Percentiles rank a stretch among this genome's conserved stretches.
phyloP scores from a whole-genome alignment of 371 early-diverging fungal species.

The Mucor sp. region DNA sequence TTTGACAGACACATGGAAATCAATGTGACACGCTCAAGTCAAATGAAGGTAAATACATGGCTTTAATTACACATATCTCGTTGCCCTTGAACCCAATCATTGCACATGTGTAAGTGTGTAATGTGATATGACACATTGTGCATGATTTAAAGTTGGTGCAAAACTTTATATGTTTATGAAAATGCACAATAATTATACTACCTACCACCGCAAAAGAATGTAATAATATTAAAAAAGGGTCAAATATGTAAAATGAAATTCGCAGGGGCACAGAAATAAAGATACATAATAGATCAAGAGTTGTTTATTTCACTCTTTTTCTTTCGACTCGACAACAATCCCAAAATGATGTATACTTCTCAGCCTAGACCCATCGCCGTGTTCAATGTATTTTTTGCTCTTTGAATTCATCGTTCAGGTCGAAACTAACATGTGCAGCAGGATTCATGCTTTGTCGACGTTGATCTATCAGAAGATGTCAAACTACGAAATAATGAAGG shows the following conservation, averaged over 20 bases:
- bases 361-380: conserved; percentile 13
- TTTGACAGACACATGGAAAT: not conserved
- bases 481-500: conserved; percentile 15
- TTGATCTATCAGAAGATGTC: conserved; percentile 18
- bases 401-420: not conserved
- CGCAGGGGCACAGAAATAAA: not conserved
- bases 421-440: not conserved
- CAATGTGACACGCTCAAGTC: not conserved
- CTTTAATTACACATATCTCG: not conserved
- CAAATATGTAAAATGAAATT: conserved; percentile 18
- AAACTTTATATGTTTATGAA: not conserved
- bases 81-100: not conserved
- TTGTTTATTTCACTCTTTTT: not conserved
- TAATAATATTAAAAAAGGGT: conserved; percentile 9
- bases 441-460: conserved; percentile 26
- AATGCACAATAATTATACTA: not conserved
- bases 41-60: not conserved
- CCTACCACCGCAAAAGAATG: not conserved
- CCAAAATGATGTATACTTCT: conserved; percentile 13
- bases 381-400: not conserved
- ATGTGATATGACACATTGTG: not conserved
- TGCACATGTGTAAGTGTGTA: not conserved
- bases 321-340: not conserved
- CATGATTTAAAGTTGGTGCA: not conserved
- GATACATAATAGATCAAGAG: not conserved